phyloP scores from a whole-genome alignment of 495 filamentous ascomycete species.

The Lophium mytilinum region DNA sequence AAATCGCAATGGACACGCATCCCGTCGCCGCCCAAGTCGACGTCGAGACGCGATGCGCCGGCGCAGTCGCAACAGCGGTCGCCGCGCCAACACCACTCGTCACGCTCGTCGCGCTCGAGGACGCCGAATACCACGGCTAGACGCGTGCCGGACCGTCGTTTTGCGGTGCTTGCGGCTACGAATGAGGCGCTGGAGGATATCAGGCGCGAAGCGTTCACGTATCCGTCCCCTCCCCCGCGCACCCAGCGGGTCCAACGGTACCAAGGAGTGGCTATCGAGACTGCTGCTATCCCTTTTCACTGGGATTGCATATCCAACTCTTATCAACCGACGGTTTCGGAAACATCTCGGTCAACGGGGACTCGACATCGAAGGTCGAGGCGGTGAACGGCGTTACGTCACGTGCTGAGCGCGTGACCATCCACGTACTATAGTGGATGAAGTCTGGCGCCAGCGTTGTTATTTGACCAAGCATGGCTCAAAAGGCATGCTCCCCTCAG shows the following conservation, averaged over 20 bases:
- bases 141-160: conserved; percentile 19
- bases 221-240: conserved; percentile 18
- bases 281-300: conserved; percentile 15
- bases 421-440: too few relatives aligned
- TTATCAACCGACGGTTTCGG: conserved; percentile 5
- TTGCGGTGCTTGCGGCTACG: conserved; percentile 25
- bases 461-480: too few relatives aligned
- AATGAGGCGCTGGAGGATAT: conserved; percentile 22
- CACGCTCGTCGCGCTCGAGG: conserved; percentile 6
- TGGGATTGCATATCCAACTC: conserved; percentile 23
- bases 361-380: neutral
- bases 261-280: conserved; percentile 17
- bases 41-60: conserved; percentile 5
- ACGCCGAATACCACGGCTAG: conserved; percentile 20
- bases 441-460: too few relatives aligned
- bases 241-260: conserved; percentile 12
- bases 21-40: conserved; percentile 16
- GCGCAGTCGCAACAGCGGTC: conserved; percentile 8
- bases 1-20: conserved; percentile 9
- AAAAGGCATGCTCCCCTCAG: too few relatives aligned
- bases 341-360: neutral
- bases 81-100: conserved; percentile 11
- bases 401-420: too few relatives aligned
- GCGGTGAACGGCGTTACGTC: neutral
- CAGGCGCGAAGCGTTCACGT: conserved; percentile 20